Conservation (phyloP, 768 basidiomycete species). For the Lactifluus echinatus region DNA sequence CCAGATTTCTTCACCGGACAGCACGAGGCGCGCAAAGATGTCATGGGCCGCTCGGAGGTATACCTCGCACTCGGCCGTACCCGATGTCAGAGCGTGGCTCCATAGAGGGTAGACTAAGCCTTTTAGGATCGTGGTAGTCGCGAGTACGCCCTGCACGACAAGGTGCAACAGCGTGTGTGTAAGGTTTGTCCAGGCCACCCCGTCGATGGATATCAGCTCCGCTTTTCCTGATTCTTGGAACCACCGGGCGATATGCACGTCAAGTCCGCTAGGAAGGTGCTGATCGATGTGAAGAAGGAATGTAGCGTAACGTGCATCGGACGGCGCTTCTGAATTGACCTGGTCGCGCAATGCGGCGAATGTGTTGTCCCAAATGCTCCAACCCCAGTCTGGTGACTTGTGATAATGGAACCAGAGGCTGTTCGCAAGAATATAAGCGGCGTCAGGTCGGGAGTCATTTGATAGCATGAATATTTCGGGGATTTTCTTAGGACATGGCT, state of each 20-base stretch:
- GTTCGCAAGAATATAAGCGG: slow-evolving; percentile 63
- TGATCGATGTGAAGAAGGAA: slow-evolving; percentile 71
- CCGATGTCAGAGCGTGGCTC: slow-evolving; percentile 43
- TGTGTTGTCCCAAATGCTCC: slow-evolving; percentile 80
- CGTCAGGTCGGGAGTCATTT: slow-evolving; percentile 48
- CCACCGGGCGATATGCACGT: slow-evolving; percentile 65
- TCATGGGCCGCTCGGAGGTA: slow-evolving; percentile 56
- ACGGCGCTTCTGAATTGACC: slow-evolving; percentile 36
- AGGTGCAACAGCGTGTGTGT: slow-evolving; percentile 55
- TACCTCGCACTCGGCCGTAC: slow-evolving; percentile 33
- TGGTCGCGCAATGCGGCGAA: slow-evolving; percentile 67
- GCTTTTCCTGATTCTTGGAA: slow-evolving; percentile 57
- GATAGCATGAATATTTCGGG: slow-evolving; percentile 65
- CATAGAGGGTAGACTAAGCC: slow-evolving; percentile 78
- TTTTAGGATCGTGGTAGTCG: slow-evolving; percentile 60
- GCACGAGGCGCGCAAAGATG: slow-evolving; percentile 51
- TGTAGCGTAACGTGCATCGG: slow-evolving; percentile 55
- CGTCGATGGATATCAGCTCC: slow-evolving; percentile 49
- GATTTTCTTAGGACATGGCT: slow-evolving; percentile 31
- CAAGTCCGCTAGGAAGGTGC: slow-evolving; percentile 65
- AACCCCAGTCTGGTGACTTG: slow-evolving; percentile 63
- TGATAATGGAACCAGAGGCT: slow-evolving; percentile 79
- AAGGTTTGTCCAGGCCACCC: slow-evolving; percentile 61
- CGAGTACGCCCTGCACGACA: slow-evolving; percentile 56
- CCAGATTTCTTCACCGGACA: slow-evolving; percentile 40